phyloP scores from a whole-genome alignment of 805 yeast genomes.

The Candida boidinii region DNA sequence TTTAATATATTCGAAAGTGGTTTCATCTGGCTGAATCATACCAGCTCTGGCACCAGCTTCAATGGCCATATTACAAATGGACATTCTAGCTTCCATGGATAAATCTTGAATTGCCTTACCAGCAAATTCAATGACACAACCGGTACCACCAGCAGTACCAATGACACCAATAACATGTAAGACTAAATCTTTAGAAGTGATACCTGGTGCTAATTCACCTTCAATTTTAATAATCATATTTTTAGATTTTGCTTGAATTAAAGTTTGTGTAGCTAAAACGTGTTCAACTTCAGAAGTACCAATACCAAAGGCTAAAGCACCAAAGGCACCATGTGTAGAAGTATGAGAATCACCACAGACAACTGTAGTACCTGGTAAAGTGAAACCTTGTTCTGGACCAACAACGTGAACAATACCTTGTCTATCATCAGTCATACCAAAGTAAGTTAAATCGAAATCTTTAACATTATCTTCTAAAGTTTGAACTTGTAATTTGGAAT shows the following conservation, averaged over 20 bases:
- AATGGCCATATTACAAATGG: slow-evolving; percentile 98
- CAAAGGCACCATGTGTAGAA: slow-evolving; percentile 98
- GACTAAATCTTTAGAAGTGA: slow-evolving; percentile 92
- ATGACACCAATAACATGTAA: slow-evolving; percentile 92
- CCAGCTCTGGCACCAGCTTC: slow-evolving; percentile 99
- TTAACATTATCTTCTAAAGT: slow-evolving; percentile 91
- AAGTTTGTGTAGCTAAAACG: slow-evolving; percentile 94
- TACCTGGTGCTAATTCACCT: slow-evolving; percentile 80
- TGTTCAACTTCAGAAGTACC: slow-evolving; percentile 99
- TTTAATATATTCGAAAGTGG: slow-evolving; percentile 79
- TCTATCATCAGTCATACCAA: slow-evolving; percentile 90
- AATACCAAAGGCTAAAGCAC: slow-evolving; percentile 95
- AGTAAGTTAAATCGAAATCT: slow-evolving; percentile 82
- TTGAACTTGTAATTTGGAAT: slow-evolving; percentile 85
- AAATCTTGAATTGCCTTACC: slow-evolving; percentile 88
- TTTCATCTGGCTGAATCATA: slow-evolving; percentile 94
- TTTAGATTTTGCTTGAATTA: slow-evolving; percentile 90
- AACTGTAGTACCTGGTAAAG: slow-evolving; percentile 96
- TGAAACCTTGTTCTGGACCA: slow-evolving; percentile 99
- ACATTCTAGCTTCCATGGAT: slow-evolving; percentile 98
- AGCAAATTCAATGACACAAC: slow-evolving; percentile 92
- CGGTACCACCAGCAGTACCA: slow-evolving; percentile 99
- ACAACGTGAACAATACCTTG: slow-evolving; percentile 98
- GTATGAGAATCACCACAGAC: slow-evolving; percentile 99
- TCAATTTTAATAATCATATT: slow-evolving; percentile 86